Base-by-base conservation (phyloP, 352 stramenopile species). In the Globisporangium paroecandrum region DNA sequence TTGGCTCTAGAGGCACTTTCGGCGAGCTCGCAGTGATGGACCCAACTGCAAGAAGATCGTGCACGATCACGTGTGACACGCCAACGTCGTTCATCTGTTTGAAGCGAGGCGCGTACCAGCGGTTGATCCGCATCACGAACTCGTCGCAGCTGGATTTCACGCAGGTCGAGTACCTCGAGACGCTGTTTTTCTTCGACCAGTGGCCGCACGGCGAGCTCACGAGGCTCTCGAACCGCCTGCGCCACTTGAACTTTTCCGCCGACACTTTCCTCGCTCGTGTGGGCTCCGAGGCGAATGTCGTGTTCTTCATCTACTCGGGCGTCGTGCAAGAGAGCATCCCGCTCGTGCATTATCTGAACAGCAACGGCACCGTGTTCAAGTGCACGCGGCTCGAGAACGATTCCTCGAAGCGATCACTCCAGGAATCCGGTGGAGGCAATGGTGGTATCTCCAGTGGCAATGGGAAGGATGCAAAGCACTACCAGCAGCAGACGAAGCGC, bases 31-130 rank as follows among this genome's bases (percentile, higher is more conserved):
- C 85, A 13, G 85, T 95, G 10, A 88, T 93, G 78, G 87, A 95
- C 18, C 87, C 85, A 5, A 93, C 82, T 2, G 79, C 87, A 10
- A 72, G 82, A 8, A 73, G 87, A 7, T 92, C 85, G 1, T 93
- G 85, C 43, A 93, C 87, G 9, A 88, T 94, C 68, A 61, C 77
- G n/a, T 92, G 85, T 25, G 83, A 93, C 53, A 69, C 77, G 0
- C 47, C 79, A 3, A 93, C 85, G 27, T 91, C 83, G n/a, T 94
- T 94, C 63, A 94, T 94, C 61, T 94, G 87, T 61, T 74, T 94
- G 27, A 94, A 94, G 56, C 81, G 87, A 64, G 85, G 74, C 38
- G 76, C 85, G n/a, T 95, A 95, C 73, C 87, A 95, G 65, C 85
- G 87, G 0, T 68, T 95, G 2, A 89, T 93, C 22, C 87, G 87